These are phyloP conservation scores for Gossypium longicalyx DNA, from an alignment of 345 rosid genomes.

Conservation along the genomic window DNA sequence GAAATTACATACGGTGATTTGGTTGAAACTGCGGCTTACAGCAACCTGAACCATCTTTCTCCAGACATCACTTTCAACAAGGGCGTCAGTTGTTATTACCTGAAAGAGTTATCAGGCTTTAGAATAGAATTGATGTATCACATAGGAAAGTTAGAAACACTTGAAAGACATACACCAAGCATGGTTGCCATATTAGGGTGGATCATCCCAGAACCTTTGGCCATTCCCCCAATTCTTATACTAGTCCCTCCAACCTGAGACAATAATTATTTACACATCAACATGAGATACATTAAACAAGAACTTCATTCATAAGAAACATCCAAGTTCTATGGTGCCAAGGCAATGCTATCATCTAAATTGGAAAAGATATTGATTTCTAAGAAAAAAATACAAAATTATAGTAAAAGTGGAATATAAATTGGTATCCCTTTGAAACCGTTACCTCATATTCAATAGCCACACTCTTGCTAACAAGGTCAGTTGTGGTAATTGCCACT, in stretches of 20 bases:
- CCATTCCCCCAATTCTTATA: slow-evolving; percentile 87
- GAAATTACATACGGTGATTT: slow-evolving; percentile 65
- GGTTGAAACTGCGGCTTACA: slow-evolving; percentile 93
- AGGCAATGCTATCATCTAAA: neutral
- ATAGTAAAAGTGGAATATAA: neutral
- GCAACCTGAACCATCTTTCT: slow-evolving; percentile 82
- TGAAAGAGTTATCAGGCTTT: slow-evolving; percentile 31
- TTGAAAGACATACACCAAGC: slow-evolving; percentile 70
- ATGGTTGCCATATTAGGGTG: slow-evolving; percentile 98
- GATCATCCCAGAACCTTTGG: slow-evolving; percentile 98
- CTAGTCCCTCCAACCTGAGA: slow-evolving; percentile 67
- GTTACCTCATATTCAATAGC: slow-evolving; percentile 71
- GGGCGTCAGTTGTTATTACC: slow-evolving; percentile 91
- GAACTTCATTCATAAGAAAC: neutral
- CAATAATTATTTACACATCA: slow-evolving; percentile 17
- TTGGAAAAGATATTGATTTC: neutral
- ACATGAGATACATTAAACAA: neutral
- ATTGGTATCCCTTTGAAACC: neutral
- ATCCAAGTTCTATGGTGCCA: neutral
- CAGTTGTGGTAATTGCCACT: slow-evolving; percentile 92
- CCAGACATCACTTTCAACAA: slow-evolving; percentile 81
- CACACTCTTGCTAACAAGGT: slow-evolving; percentile 95
- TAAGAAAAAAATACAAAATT: neutral
- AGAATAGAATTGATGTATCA: slow-evolving; percentile 5
- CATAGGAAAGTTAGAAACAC: slow-evolving; percentile 14